phyloP scores from a whole-genome alignment of 2,329 filamentous ascomycete species.

The Fusarium continuum region DNA sequence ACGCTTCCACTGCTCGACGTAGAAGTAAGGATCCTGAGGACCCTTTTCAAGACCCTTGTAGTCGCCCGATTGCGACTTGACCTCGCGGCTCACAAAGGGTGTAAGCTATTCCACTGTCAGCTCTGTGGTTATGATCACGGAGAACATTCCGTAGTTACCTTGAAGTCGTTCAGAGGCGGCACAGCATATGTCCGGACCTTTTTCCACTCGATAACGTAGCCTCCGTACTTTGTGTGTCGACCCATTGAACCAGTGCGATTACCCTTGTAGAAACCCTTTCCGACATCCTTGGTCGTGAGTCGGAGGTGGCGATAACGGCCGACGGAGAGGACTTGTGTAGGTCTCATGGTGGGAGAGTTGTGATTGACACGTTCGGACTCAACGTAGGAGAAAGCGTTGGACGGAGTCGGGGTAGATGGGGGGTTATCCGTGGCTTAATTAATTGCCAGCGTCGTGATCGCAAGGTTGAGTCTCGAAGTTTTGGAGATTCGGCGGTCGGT shows the following conservation, averaged over 20 bases:
- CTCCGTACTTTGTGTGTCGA: constrained; percentile 81
- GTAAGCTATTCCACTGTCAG: constrained; percentile 67
- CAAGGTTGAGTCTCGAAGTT: constrained; percentile 35
- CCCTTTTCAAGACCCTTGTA: constrained; percentile 64
- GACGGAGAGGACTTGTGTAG: constrained; percentile 72
- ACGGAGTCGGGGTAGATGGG: constrained; percentile 3
- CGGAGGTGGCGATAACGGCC: constrained; percentile 76
- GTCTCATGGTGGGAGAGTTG: constrained; percentile 63
- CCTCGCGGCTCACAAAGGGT: constrained; percentile 75
- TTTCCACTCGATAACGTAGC: constrained; percentile 82
- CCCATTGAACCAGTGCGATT: constrained; percentile 90
- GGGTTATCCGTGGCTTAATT: constrained; percentile 17
- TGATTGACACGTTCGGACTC: background rate
- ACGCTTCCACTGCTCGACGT: constrained; percentile 72
- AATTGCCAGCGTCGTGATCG: constrained; percentile 1
- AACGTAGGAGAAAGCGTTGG: background rate
- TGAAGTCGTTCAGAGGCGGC: constrained; percentile 75
- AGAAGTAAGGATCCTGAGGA: constrained; percentile 68
- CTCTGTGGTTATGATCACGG: background rate
- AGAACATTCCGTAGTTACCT: constrained; percentile 61
- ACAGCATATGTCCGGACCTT: constrained; percentile 94
- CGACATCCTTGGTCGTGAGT: constrained; percentile 92
- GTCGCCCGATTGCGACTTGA: constrained; percentile 62
- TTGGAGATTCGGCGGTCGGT: constrained; percentile 29
- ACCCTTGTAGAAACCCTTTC: constrained; percentile 97